Evolutionary conservation across 2,329 filamentous ascomycete species (phyloP), one percentile per base, ranked within the genome.

Genomic region (Teratosphaeria gauchensis): DNA sequence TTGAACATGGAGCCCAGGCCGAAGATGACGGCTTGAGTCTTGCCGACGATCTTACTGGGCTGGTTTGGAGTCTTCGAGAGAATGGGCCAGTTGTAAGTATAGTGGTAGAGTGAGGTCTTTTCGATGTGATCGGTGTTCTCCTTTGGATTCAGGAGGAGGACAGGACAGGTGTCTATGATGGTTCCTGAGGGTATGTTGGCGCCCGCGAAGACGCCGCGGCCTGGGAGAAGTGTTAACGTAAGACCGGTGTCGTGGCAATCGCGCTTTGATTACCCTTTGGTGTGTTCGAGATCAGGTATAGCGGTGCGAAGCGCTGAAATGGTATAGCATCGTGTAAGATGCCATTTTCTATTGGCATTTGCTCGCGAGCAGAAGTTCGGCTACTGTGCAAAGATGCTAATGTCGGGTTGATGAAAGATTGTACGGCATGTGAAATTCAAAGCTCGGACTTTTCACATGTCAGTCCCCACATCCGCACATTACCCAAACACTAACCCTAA

Each of bases 1-100:
- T 84, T 84, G 72, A 84, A 83, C 78, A 84, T 81, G 57, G 75
- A 78, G 16, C 82, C 82, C 0, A 84, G 71, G 2, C 81, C 81
- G 42, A 83, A 73, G 32, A 83, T 74, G 1, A 84, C 70, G 9
- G 80, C 81, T 70, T 83, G 80, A 0, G 76, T 76, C 35, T 68
- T 74, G 30, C 67, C 67, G 59, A 54, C 52, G 32, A 61, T 51
- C 12, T 38, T 32, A 51, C 42, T 8, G 11, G 57, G 38, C 24
- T 14, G 55, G 19, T 32, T 30, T 42, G 11, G 35, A 42, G 58
- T 19, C 42, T 55, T 30, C 56, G 67, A 64, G 14, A 57, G 58
- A 19, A 62, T 59, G 12, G 74, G 75, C 78, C 77, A 80, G 63
- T 80, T 79, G 62, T 83, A 83, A 32, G 80, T 83, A 63, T 84